A percentile compares a stretch with the other conserved stretches of the same genome.
phyloP scores from a whole-genome alignment of 1,284 basidiomycete species.

The Puccinia triticina region DNA sequence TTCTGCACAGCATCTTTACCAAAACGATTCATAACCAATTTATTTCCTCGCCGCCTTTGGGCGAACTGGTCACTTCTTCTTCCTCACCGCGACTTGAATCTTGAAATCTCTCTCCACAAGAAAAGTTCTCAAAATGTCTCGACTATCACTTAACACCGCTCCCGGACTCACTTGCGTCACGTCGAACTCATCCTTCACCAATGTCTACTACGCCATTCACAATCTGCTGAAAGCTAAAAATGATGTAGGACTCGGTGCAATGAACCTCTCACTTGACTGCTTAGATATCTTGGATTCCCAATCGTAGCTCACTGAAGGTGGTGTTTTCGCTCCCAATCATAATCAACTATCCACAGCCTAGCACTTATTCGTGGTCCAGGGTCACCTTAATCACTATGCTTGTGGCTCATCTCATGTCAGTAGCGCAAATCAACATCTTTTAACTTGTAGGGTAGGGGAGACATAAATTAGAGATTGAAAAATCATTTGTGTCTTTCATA shows the following conservation, averaged over 20 bases:
- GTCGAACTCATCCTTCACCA: slow-evolving; percentile 39
- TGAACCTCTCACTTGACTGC: background rate
- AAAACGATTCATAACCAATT: too few species aligned
- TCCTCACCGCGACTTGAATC: too few species aligned
- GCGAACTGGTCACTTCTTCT: too few species aligned
- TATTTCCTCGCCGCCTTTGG: too few species aligned
- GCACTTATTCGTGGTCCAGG: slow-evolving; percentile 41
- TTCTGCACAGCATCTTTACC: too few species aligned
- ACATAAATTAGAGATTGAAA: background rate
- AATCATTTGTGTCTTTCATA: background rate
- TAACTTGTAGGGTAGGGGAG: background rate
- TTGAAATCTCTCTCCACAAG: too few species aligned
- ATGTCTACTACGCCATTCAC: slow-evolving; percentile 44
- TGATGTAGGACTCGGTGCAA: slow-evolving; percentile 10
- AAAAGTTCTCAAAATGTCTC: slow-evolving; percentile 33
- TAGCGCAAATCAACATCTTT: background rate
- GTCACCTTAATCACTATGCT: slow-evolving; percentile 46
- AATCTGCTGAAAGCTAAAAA: slow-evolving; percentile 40
- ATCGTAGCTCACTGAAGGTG: background rate
- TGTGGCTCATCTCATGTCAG: slow-evolving; percentile 45
- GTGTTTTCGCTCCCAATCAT: background rate
- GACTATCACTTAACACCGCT: slow-evolving; percentile 47
- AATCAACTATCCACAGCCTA: background rate
- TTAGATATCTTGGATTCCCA: background rate
- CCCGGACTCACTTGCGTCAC: slow-evolving; percentile 44